Conservation (phyloP, 1,139 yeast species). For the Taiozyma onychis region DNA sequence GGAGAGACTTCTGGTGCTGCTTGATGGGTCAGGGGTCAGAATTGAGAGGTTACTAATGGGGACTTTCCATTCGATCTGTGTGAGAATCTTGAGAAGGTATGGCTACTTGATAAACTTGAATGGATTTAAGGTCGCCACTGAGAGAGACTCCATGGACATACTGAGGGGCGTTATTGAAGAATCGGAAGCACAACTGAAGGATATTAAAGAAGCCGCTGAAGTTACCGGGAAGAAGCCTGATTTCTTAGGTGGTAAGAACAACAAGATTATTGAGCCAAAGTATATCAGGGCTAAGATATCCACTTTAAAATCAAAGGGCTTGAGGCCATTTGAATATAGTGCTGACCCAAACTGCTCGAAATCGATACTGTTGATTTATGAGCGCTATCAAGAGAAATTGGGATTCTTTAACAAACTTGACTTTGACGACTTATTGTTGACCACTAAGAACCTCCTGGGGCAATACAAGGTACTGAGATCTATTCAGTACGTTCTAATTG, state of each 20-base stretch:
- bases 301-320: conserved; percentile 44
- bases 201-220: conserved; percentile 22
- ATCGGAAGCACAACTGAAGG: conserved; percentile 29
- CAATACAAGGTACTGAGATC: conserved; percentile 42
- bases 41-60: conserved; percentile 55
- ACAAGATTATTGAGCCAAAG: conserved; percentile 22
- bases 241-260: conserved; percentile 15
- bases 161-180: conserved; percentile 39
- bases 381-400: conserved; percentile 47
- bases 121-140: conserved; percentile 58
- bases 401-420: conserved; percentile 44
- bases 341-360: conserved; percentile 24
- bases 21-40: conserved; percentile 35
- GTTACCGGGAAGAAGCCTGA: conserved; percentile 13
- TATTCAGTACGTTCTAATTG: conserved; percentile 73
- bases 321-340: conserved; percentile 34
- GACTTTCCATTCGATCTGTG: conserved; percentile 82
- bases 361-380: conserved; percentile 36
- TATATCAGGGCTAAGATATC: conserved; percentile 43
- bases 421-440: conserved; percentile 76
- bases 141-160: conserved; percentile 51
- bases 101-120: conserved; percentile 48
- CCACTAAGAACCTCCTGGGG: conserved; percentile 45
- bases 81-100: conserved; percentile 48
- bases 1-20: conserved; percentile 43